Evolutionary conservation across 2,329 filamentous ascomycete genomes (phyloP).

Genomic region (Dothiorella sarmentorum): DNA sequence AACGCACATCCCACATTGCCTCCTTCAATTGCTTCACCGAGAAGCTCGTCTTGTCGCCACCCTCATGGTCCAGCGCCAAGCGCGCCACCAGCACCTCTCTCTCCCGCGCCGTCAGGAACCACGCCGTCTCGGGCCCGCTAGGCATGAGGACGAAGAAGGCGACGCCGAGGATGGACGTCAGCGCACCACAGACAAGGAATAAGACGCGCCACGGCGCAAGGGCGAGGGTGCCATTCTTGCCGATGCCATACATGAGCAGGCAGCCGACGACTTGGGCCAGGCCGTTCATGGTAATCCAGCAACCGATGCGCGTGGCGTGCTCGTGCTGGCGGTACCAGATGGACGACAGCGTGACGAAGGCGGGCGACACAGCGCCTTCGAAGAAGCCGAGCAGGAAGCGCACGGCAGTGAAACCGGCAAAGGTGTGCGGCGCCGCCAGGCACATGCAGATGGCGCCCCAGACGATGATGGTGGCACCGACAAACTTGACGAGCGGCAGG

Average conservation of each 20-base stretch:
- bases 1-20: conserved; percentile 42
- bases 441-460: conserved; percentile 47
- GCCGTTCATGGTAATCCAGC: conserved; percentile 49
- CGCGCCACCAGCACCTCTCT: conserved; percentile 41
- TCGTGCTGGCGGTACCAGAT: conserved; percentile 40
- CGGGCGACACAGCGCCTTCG: conserved; percentile 55
- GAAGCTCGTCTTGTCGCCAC: conserved; percentile 45
- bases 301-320: conserved; percentile 30
- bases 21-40: conserved; percentile 45
- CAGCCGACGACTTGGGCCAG: conserved; percentile 46
- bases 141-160: conserved; percentile 50
- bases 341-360: conserved; percentile 55
- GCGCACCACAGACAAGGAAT: conserved; percentile 36
- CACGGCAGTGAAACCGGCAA: conserved; percentile 45
- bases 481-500: conserved; percentile 50
- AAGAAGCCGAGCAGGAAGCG: conserved; percentile 68
- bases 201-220: conserved; percentile 38
- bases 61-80: conserved; percentile 38
- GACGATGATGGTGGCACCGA: conserved; percentile 46
- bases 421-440: conserved; percentile 42
- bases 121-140: conserved; percentile 44
- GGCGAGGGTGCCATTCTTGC: conserved; percentile 35
- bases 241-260: conserved; percentile 52
- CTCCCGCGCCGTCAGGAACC: conserved; percentile 48
- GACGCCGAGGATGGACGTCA: conserved; percentile 30